Evolutionary conservation across 805 yeast genomes (phyloP), one percentile per base, ranked within the genome.

Genomic region (Saccharomycopsis sp.): DNA sequence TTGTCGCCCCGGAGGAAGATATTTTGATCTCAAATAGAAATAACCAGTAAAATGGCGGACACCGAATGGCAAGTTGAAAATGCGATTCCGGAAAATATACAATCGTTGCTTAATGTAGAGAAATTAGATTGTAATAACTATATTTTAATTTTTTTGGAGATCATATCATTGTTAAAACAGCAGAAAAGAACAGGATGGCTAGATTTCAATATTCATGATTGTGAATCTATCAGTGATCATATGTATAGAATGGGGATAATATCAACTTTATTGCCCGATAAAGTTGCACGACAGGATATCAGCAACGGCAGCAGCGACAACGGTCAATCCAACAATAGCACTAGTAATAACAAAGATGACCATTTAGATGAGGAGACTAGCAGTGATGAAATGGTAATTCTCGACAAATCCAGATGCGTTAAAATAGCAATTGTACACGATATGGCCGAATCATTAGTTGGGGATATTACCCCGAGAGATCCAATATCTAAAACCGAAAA

Each of bases 141-240:
- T 59, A 71, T 79, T 42, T 56, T 77, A 35, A 74, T 75, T 13
- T 75, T 78, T 51, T 61, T 77, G 41, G 86, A 85, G 57, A 74
- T 87, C 26, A 74, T 86, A 0, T 72, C 81, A 41, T 69, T 79
- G 27, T 68, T 90, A 54, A 90, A 90, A 62, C 68, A 77, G 3
- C 90, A 86, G 57, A 79, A 73, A 54, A 74, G 98, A 59, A 90
- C 98, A 0, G 98, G 98, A 2, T 90, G 97, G 97, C 63, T 90
- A 17, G 90, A 87, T 58, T 77, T 76, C 56, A 63, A 60, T 9
- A 59, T 69, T 20, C 38, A 45, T 2, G 56, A 60, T 2, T 66
- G 72, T 53, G 73, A 87, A 62, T 75, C 84, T 41, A 87, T 88
- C 41, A 75, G 86, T n/a, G 97, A 89, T 63, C 97, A 90, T 62